phyloP scores from a whole-genome alignment of 371 early-diverging fungal species.

The Basidiobolus meristosporus region DNA sequence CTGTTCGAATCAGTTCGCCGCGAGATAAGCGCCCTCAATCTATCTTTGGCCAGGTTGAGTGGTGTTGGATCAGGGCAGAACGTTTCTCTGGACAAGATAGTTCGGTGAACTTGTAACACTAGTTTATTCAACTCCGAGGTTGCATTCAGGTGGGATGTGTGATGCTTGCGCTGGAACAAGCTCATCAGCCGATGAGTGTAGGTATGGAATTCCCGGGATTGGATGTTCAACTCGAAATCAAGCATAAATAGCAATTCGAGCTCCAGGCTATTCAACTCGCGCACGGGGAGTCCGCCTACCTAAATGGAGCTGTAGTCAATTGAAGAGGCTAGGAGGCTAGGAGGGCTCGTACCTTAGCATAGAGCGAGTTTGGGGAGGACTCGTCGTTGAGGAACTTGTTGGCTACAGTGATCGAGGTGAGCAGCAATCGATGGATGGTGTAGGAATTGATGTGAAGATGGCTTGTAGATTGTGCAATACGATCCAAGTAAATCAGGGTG shows the following conservation, averaged over 20 bases:
- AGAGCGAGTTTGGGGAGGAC: constrained; percentile 78
- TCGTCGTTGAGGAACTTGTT: constrained; percentile 76
- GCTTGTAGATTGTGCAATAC: constrained; percentile 9
- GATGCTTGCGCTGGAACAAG: too few relatives aligned
- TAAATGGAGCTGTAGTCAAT: too few relatives aligned
- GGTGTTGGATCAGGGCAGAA: too few relatives aligned
- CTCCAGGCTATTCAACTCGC: constrained; percentile 76
- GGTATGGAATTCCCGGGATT: constrained; percentile 30
- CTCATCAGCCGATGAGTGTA: too few relatives aligned
- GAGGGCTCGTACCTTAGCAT: constrained; percentile 37
- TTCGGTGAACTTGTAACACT: too few relatives aligned
- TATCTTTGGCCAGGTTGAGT: too few relatives aligned
- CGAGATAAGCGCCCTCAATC: too few relatives aligned
- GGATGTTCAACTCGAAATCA: constrained; percentile 56
- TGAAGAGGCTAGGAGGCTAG: too few relatives aligned
- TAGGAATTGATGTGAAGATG: constrained; percentile 39
- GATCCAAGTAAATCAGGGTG: constrained; percentile 64
- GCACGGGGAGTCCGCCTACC: constrained; percentile 72
- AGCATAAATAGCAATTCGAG: constrained; percentile 56
- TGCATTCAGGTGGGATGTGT: too few relatives aligned
- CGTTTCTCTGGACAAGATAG: too few relatives aligned
- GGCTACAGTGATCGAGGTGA: constrained; percentile 59
- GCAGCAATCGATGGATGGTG: constrained; percentile 77
- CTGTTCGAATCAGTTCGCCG: too few relatives aligned
- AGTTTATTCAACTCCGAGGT: too few relatives aligned